Evolutionary conservation across 2,329 filamentous ascomycete genomes (phyloP).

Genomic region (Scleromitrula shiraiana): DNA sequence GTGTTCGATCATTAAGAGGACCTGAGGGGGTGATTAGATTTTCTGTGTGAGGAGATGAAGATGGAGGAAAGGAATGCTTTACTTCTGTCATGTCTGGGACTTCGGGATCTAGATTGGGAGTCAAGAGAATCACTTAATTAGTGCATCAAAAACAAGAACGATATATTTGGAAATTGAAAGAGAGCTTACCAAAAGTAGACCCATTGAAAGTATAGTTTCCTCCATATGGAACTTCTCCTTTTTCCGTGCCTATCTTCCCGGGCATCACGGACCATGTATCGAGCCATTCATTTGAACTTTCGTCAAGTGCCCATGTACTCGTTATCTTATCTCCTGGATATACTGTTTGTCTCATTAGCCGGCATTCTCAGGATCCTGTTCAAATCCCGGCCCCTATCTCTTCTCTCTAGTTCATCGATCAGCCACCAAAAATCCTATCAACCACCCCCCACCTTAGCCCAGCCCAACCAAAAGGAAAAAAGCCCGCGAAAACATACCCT

Average conservation of each 20-base stretch:
- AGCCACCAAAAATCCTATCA: not conserved
- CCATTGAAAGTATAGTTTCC: conserved; percentile 4
- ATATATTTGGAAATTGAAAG: not conserved
- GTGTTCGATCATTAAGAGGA: not conserved
- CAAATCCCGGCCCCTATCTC: no score
- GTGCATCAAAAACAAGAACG: not conserved
- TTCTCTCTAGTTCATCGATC: not conserved
- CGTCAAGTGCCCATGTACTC: not conserved
- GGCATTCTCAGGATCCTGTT: no score
- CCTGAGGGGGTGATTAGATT: no score
- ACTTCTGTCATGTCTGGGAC: conserved; percentile 4
- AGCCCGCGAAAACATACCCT: not conserved
- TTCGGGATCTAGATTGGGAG: not conserved
- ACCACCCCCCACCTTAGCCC: not conserved
- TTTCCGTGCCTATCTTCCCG: not conserved
- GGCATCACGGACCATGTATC: conserved; percentile 5
- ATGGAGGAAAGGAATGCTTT: not conserved
- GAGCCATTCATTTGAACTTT: not conserved
- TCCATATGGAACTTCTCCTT: not conserved
- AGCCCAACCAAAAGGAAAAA: not conserved
- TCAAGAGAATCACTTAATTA: not conserved
- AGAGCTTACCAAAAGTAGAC: not conserved
- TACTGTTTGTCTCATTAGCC: not conserved
- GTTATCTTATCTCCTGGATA: conserved; percentile 3
- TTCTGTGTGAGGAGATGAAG: no score